A percentile compares a stretch with the other conserved stretches of the same genome.
phyloP scores from a whole-genome alignment of 768 basidiomycete genomes.

The Leccinum imitatum region DNA sequence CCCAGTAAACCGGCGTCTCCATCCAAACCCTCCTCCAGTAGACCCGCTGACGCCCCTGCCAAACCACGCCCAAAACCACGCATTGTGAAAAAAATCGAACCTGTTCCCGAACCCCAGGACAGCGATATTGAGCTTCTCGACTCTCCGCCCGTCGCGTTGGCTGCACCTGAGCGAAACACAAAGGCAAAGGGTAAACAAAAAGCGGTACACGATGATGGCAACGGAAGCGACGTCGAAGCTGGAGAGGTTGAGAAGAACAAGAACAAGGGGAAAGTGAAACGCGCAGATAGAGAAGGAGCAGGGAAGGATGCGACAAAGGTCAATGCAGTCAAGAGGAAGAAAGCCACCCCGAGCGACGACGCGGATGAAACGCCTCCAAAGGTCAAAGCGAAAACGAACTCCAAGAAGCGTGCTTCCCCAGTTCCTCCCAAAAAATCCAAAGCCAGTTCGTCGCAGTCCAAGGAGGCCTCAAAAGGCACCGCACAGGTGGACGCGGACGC shows the following conservation, averaged over 20 bases:
- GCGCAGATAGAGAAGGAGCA: conserved; percentile 19
- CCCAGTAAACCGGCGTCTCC: conserved; percentile 11
- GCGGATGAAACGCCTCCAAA: conserved; percentile 14
- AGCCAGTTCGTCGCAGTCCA: conserved; percentile 13
- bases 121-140: conserved; percentile 34
- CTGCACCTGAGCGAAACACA: conserved; percentile 23
- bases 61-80: conserved; percentile 27
- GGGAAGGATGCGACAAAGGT: conserved; percentile 31
- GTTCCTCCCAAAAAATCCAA: conserved; percentile 25
- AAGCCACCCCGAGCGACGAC: conserved; percentile 21
- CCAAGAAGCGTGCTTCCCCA: conserved; percentile 22
- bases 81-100: conserved; percentile 15
- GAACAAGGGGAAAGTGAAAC: conserved; percentile 23
- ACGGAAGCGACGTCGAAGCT: conserved; percentile 15
- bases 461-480: conserved; percentile 18
- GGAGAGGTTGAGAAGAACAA: conserved; percentile 32
- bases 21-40: conserved; percentile 21
- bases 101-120: conserved; percentile 22
- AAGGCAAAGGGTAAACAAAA: conserved; percentile 44
- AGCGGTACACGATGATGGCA: conserved; percentile 20
- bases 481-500: conserved; percentile 14
- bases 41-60: conserved; percentile 16
- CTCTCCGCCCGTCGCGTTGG: conserved; percentile 9
- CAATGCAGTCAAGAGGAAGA: conserved; percentile 26
- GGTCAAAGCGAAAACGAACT: conserved; percentile 14